Conservation (phyloP, 257 asterid species). For the Salvia miltiorrhiza region DNA sequence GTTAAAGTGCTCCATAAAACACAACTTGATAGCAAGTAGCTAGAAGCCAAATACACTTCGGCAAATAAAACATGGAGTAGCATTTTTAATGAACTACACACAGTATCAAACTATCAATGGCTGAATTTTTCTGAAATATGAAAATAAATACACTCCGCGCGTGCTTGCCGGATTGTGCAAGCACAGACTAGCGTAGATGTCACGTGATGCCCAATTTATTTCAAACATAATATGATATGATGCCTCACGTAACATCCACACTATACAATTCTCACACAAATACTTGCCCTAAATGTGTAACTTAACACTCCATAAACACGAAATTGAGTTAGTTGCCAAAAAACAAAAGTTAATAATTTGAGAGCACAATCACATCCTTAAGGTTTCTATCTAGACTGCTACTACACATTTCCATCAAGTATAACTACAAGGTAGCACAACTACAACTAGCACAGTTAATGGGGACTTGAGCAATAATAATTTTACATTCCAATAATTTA, state of each 20-base stretch:
- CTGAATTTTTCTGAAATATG: background rate
- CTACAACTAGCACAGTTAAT: slow-evolving; percentile 17
- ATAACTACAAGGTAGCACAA: slow-evolving; percentile 26
- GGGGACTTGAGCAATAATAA: slow-evolving; percentile 13
- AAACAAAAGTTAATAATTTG: background rate
- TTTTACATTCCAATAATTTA: slow-evolving; percentile 14
- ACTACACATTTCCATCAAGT: slow-evolving; percentile 25
- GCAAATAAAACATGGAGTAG: too few species aligned
- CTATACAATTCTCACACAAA: background rate
- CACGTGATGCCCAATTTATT: background rate
- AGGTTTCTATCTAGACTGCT: slow-evolving; percentile 26
- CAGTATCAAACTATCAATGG: background rate
- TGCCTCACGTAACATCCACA: background rate
- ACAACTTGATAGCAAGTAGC: too few species aligned
- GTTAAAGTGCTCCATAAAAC: background rate
- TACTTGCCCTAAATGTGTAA: background rate
- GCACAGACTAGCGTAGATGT: background rate
- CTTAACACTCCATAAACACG: background rate
- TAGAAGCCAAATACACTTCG: background rate
- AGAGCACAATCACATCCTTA: background rate
- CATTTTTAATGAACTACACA: too few species aligned
- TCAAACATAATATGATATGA: background rate
- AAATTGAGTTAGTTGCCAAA: background rate
- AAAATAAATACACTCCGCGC: background rate
- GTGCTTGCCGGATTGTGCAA: background rate